Base-by-base conservation (phyloP, 2,329 filamentous ascomycete genomes). In the Neocatenulostroma microsporum region DNA sequence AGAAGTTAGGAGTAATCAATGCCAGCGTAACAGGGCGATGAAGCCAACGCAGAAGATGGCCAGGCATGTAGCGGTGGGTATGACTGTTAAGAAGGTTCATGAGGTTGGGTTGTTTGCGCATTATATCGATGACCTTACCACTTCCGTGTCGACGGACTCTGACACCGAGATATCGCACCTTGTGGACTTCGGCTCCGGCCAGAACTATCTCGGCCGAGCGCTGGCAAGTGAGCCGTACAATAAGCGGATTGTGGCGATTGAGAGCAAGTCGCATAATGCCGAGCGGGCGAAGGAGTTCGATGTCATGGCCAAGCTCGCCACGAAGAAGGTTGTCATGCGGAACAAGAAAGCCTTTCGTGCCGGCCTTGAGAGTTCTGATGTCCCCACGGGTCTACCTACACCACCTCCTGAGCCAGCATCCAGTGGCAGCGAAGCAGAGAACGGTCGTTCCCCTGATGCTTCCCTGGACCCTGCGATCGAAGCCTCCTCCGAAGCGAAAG, bases 1-100 rank as follows among this genome's bases (percentile, higher is more conserved):
- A 21, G 68, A 76, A 2, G 83, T 84, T 38, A 32, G 28, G 8
- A 40, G 45, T 11, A 44, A 43, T 3, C 53, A 56, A 45, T 56
- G 53, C 37, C 42, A 42, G 4, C 48, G 50, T 5, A 57, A 58
- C 24, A 44, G 55, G 32, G 48, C 49, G 9, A 40, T 56, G 30
- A 55, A 56, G 40, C 48, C 52, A 1, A 47, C 74, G 37, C 68
- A 74, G 4, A 69, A 71, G 47, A 58, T 94, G 15, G 78, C 85
- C 2, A 73, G 77, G 32, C 74, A 81, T 48, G 75, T 94, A 12
- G 76, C 84, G 0, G 74, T 94, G 11, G 91, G 91, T 3, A 98
- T 98, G 91, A 94, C 86, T 45, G 76, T 82, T 13, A 98, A 98
- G 61, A 98, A 98, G 62, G 73, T 85, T 1, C 91, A 98, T 55